Base-by-base conservation (phyloP, 2,329 filamentous ascomycete species). In the Colletotrichum melonis region DNA sequence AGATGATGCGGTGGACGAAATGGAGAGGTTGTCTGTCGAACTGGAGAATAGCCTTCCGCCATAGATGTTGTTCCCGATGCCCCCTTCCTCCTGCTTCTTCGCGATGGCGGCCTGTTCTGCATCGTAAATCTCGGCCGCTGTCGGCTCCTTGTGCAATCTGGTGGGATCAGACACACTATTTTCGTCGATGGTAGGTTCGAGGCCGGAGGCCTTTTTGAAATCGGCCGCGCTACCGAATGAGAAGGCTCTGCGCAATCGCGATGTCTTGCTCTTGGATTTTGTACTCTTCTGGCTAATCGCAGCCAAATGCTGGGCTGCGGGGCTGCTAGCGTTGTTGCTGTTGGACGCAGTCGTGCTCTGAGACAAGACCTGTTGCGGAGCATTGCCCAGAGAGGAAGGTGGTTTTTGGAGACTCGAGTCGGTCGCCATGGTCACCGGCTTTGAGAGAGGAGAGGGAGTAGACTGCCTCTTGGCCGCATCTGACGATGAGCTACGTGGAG, bases 161-260 rank as follows among this genome's bases (percentile, higher is more conserved):
- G 88, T 84, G 32, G 79, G 77, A 60, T 84, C 79, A 24, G 78
- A 76, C 38, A 81, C 78, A 24, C 76, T 73, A 70, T 49, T 56
- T 19, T 59, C 24, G 38, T 69, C 64, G 32, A 62, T 66, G 8
- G 64, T 59, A n/a, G 80, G 74, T 64, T 83, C 84, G 46, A 75
- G 63, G 62, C 81, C 91, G 12, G 91, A 92, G 14, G 92, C 93
- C 79, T 93, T 93, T 75, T 93, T 90, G 60, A 99, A 91, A 80
- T 99, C 97, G 9, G 96, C 94, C 55, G 95, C 94, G 81, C 96
- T 98, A 63, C 97, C 95, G 83, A 99, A 99, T 0, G 97, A 99
- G 79, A 99, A 98, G 0, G 97, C 97, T 77, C 97, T 90, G 68
- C 97, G 91, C 73, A 99, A 87, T 76, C 95, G 89, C 22, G 94